Conservation (phyloP, 1,284 basidiomycete species). For the Salmacisia buchloeana region DNA sequence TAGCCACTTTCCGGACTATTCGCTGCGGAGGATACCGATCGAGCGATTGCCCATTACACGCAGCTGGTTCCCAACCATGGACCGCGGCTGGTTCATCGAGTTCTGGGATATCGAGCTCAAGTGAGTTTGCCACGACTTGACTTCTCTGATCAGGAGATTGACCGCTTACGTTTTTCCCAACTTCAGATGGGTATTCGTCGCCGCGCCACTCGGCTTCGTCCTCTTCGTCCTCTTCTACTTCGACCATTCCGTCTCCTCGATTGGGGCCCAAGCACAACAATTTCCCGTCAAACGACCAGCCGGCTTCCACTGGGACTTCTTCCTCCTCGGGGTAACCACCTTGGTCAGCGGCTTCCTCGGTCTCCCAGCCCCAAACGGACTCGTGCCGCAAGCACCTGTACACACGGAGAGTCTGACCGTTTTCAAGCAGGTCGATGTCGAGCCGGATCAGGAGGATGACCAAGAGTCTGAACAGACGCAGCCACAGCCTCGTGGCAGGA, state of each 20-base stretch:
- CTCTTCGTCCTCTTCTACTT: slow-evolving; percentile 49
- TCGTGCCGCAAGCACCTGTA: slow-evolving; percentile 89
- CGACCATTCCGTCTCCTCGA: slow-evolving; percentile 64
- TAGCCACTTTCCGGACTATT: slow-evolving; percentile 48
- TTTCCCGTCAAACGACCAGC: slow-evolving; percentile 87
- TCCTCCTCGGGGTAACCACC: slow-evolving; percentile 83
- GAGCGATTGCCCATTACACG: slow-evolving; percentile 48
- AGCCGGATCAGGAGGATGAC: slow-evolving; percentile 44
- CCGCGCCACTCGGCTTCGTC: slow-evolving; percentile 59
- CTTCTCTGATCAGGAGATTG: background rate
- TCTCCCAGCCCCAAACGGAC: slow-evolving; percentile 83
- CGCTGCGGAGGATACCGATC: slow-evolving; percentile 34
- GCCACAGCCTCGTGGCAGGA: slow-evolving; percentile 10
- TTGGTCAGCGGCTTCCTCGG: slow-evolving; percentile 86
- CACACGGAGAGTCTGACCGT: slow-evolving; percentile 81
- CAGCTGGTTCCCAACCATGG: slow-evolving; percentile 59
- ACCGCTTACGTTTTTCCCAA: background rate
- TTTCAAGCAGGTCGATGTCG: slow-evolving; percentile 57
- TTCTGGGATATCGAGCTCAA: slow-evolving; percentile 87
- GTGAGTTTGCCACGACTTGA: slow-evolving; percentile 9
- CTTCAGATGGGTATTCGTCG: slow-evolving; percentile 69
- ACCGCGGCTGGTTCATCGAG: slow-evolving; percentile 74
- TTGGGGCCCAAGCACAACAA: slow-evolving; percentile 86
- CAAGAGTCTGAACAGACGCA: slow-evolving; percentile 15
- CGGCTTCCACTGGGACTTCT: slow-evolving; percentile 72